Evolutionary conservation across 495 filamentous ascomycete genomes (phyloP), one percentile per base, ranked within the genome.

Genomic region (Entonaema liquescens): DNA sequence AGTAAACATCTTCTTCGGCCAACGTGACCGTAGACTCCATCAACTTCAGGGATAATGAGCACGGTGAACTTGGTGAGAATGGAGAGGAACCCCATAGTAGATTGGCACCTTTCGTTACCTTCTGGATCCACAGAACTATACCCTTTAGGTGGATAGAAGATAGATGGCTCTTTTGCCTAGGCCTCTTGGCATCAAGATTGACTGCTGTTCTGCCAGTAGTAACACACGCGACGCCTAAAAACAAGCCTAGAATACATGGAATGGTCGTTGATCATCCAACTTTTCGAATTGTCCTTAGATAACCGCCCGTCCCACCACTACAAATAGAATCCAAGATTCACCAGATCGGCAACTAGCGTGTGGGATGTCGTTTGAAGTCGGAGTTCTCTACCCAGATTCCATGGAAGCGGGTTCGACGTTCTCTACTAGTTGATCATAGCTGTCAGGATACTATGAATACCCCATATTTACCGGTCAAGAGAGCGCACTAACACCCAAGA

Each of bases 161-260:
- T 33, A 40, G 49, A 68, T 36, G 56, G 36, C 38, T 68, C 47
- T 55, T 25, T 44, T 55, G 55, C 65, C 55, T 64, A 62, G 59
- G 26, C 59, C 21, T 53, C 70, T 72, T 72, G 65, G 70, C 70
- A 69, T 69, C 61, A 69, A 65, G 56, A 62, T 69, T 69, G 29
- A 62, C 63, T 62, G 12, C 60, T 62, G 11, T 35, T 33, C 57
- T 63, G 17, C 64, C 28, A 36, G 61, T 69, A 66, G 49, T 59
- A 21, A 21, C 58, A 62, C 31, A 33, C 56, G 29, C 57, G 35
- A 67, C 40, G 50, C 58, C 57, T 33, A 6, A 59, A 40, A 63
- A 57, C 59, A 36, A 59, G 58, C 57, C 52, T 62, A 53, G 44
- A 59, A 53, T 59, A 42, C 61, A 66, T 33, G 57, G 31, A 25